Evolutionary conservation across 1,139 yeast genomes (phyloP), one percentile per base, ranked within the genome.

Genomic region (Suhomyces kunorum): DNA sequence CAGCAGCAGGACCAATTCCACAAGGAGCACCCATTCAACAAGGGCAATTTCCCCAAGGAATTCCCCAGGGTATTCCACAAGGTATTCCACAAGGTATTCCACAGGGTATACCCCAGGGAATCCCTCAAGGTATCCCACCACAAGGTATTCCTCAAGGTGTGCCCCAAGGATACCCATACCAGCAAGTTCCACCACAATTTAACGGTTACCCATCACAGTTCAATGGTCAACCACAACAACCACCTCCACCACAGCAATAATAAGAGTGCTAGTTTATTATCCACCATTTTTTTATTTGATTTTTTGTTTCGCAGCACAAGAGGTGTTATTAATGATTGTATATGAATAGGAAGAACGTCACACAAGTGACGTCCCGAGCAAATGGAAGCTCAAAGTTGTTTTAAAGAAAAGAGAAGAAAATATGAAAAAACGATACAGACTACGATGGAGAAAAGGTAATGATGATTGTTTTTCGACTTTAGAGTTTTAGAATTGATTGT

Each of bases 151-250:
- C 39, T 5, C 38, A 34, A 26, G 39, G 39, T 8, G 22, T 16
- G 6, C 41, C 34, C 28, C 39, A 34, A 16, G 45, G 63, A 15
- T 52, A 53, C 36, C 60, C 53, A 15, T 51, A 52, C 36, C 43
- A 36, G 28, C 42, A 39, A 22, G 42, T 43, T 9, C 56, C 54
- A 24, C 65, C 60, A 17, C 68, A 58, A 40, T 59, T 49, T 50
- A 56, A 57, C 32, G 63, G 62, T 4, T 56, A 56, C 45, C 58
- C 63, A 4, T 59, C 59, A 27, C 67, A 57, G 36, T 42, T 38
- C 24, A 42, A 42, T 19, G 45, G 40, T n/a, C 54, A 49, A 35
- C 49, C 42, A 28, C 53, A 45, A 19, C 47, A 44, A 28, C 39
- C 36, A 24, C 47, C 44, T 11, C 40, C 42, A 35, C 46, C 37